Base-by-base conservation (phyloP, 805 yeast species). In the Aciculoconidium aculeatum region DNA sequence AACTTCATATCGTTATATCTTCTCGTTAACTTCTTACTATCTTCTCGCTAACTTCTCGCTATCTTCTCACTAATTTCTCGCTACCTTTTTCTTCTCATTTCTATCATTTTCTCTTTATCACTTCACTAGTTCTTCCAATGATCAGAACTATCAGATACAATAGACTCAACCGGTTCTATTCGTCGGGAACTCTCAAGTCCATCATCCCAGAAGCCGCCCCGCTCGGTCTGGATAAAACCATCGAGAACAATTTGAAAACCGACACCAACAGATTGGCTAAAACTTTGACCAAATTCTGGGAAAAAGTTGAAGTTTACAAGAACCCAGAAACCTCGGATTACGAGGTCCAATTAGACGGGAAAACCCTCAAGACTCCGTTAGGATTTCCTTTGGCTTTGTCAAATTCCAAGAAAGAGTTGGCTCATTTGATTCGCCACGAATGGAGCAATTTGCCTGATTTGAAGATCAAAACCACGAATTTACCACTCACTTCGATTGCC, bases 401-500 rank as follows among this genome's bases (percentile, higher is more conserved):
- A 4, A 47, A 51, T 15, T 38, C 58, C 6, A 78, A 80, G 46
- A 60, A 61, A 35, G 58, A 74, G 7, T 61, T 92, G 39, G 96
- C 96, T 0, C 66, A 77, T 39, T 55, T 90, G 44, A 63, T 92
- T 20, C 77, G 77, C 21, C 85, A 85, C 47, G 99, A 92, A 58
- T 92, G 98, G 98, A 68, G 75, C 32, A 70, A 72, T 22, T 59
- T 92, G 33, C 72, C 90, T 3, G 68, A 69, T 34, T 65, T 79
- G 37, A 58, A 56, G 37, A 73, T 88, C 45, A 82, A 80, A 53
- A 80, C 87, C 11, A 84, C 81, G 48, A 62, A 82, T 21, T 67
- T 92, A 23, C 97, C 97, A 1, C 58, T 92, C 36, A 92, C 98
- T 0, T 84, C 96, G 0, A 58, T 92, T 31, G 78, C 82, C 4